Base-by-base conservation (phyloP, 768 basidiomycete species). In the Tulasnella sp. region DNA sequence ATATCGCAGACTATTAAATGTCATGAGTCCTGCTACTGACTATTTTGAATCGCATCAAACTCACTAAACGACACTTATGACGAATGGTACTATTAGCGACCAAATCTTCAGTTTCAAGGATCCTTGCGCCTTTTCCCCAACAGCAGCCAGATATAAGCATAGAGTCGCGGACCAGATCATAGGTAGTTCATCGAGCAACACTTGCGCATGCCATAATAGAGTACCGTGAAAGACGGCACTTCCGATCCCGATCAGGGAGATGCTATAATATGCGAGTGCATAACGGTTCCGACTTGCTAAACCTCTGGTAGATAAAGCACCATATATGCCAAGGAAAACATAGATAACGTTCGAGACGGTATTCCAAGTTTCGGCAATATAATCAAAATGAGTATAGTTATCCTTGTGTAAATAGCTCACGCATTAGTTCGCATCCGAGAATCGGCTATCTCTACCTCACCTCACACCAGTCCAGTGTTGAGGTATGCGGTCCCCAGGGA, bases 291-390 rank as follows among this genome's bases (percentile, higher is more conserved):
- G 58, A 24, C 61, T 24, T 8, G 62, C 62, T 12, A 57, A 53
- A 2, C 45, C 35, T 9, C 28, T 13, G 5, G 55, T 54, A 7
- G 43, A 31, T 15, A 45, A 56, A 15, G 54, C 56, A 5, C 65
- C 66, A 35, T 62, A 66, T 4, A 66, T 9, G 0, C 65, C 65
- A 5, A 64, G 44, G 6, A 59, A 31, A 55, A 67, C 61, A 33
- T 59, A 59, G 2, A 65, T 64, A 33, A 66, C 53, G 44, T 67
- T 67, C 33, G 63, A 64, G 32, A 66, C 42, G 10, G 66, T 65
- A 53, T 67, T 67, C 58, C 62, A 54, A 48, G 62, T 63, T 51
- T 67, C 66, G 39, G 66, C 66, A 22, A 67, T 60, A 45, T 63
- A 65, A 5, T 57, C 59, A 9, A 61, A 55, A 31, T 61, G 56